phyloP scores from a whole-genome alignment of 805 yeast species.

The Saccharomycopsis vini region DNA sequence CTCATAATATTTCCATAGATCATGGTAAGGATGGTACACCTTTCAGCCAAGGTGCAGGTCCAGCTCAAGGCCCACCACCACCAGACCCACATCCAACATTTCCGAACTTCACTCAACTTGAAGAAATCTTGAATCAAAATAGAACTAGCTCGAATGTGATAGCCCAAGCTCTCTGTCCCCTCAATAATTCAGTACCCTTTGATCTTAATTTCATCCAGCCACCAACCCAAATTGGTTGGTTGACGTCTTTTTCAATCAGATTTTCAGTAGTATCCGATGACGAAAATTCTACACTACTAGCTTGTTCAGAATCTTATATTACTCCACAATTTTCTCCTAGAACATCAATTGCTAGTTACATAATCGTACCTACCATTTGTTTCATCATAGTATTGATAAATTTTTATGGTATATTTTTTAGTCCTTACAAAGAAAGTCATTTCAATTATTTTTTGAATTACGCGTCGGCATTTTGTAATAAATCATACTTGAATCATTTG shows the following conservation, averaged over 20 bases:
- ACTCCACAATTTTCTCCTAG: constrained; percentile 37
- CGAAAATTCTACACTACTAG: constrained; percentile 30
- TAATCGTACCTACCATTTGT: constrained; percentile 36
- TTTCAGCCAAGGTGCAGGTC: too few relatives aligned
- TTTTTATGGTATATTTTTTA: constrained; percentile 31
- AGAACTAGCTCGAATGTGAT: too few relatives aligned
- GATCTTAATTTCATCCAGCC: constrained; percentile 22
- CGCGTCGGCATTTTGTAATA: constrained; percentile 54
- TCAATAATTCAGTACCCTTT: too few relatives aligned
- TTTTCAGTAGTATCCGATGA: constrained; percentile 36
- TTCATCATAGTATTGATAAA: constrained; percentile 29
- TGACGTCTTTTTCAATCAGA: constrained; percentile 38
- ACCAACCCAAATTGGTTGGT: constrained; percentile 24
- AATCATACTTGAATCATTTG: constrained; percentile 43
- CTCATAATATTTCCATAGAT: not conserved
- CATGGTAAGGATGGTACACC: not conserved
- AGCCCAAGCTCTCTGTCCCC: too few relatives aligned
- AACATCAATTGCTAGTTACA: constrained; percentile 14
- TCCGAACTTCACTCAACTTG: not conserved
- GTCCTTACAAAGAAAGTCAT: constrained; percentile 53
- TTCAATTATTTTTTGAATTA: constrained; percentile 38
- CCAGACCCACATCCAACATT: not conserved
- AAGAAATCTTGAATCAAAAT: not conserved
- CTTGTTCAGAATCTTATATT: constrained; percentile 39
- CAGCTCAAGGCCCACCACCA: not conserved